A percentile compares a stretch with the other conserved stretches of the same genome.
These are phyloP conservation scores for Petunia hybrid DNA, from an alignment of 305 asterid genomes.

Conservation along the genomic window DNA sequence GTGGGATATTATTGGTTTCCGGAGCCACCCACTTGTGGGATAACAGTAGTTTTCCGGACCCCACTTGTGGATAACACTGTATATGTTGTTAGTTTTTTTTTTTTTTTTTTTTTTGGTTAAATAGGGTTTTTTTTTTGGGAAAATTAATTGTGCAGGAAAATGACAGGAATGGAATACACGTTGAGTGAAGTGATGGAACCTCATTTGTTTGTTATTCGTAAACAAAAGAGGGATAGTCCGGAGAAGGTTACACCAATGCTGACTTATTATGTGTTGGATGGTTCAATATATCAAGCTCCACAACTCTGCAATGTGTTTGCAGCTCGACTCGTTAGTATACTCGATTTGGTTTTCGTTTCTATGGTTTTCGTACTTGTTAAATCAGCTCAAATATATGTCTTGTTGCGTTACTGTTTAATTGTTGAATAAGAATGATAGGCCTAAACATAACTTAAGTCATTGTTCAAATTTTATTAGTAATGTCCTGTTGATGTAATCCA, in stretches of 20 bases:
- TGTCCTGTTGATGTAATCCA: background rate
- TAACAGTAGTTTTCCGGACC: too few relatives aligned
- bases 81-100: too few relatives aligned
- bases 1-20: too few relatives aligned
- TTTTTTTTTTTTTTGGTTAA: too few relatives aligned
- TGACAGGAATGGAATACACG: slow-evolving; percentile 78
- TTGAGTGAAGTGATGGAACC: slow-evolving; percentile 94
- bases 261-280: slow-evolving; percentile 87
- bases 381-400: background rate
- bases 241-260: slow-evolving; percentile 91
- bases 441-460: background rate
- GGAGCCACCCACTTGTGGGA: too few relatives aligned
- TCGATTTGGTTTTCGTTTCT: too few relatives aligned
- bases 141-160: slow-evolving; percentile 95
- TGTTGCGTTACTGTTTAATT: too few relatives aligned
- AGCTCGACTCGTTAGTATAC: slow-evolving; percentile 87
- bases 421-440: too few relatives aligned
- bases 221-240: slow-evolving; percentile 98
- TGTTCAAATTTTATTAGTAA: background rate
- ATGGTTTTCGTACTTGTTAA: too few relatives aligned
- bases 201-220: slow-evolving; percentile 80
- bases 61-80: too few relatives aligned
- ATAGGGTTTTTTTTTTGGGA: too few relatives aligned
- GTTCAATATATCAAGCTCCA: slow-evolving; percentile 95
- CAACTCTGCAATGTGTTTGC: slow-evolving; percentile 94